A percentile compares a stretch with the other conserved stretches of the same genome.
Conservation (phyloP, 768 basidiomycete species). For the Sarcomyxa edulis region DNA sequence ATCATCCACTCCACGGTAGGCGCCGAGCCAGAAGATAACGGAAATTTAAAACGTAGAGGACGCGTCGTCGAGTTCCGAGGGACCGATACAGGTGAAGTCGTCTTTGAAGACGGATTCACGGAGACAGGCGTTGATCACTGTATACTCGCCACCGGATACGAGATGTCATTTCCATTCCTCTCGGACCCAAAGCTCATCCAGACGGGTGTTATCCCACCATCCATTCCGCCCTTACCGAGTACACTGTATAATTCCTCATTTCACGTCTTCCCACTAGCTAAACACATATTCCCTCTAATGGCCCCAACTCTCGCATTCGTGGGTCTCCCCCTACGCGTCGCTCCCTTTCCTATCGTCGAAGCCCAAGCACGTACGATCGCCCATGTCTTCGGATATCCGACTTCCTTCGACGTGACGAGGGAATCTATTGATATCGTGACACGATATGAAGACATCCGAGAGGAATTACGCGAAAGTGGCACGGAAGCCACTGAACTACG, state of each 20-base stretch:
- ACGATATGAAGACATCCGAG: constrained; percentile 39
- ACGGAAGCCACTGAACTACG: constrained; percentile 16
- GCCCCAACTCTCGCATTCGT: constrained; percentile 54
- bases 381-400: constrained; percentile 47
- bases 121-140: constrained; percentile 55
- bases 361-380: constrained; percentile 66
- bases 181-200: constrained; percentile 24
- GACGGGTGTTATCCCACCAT: constrained; percentile 29
- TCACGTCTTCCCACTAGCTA: constrained; percentile 66
- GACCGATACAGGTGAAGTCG: constrained; percentile 29
- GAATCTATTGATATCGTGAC: constrained; percentile 46
- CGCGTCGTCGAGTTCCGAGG: constrained; percentile 32
- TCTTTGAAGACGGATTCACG: constrained; percentile 53
- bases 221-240: constrained; percentile 41
- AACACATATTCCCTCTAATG: constrained; percentile 64
- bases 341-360: constrained; percentile 76
- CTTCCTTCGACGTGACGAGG: constrained; percentile 37
- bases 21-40: constrained; percentile 22
- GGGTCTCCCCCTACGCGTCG: constrained; percentile 51
- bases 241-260: constrained; percentile 60
- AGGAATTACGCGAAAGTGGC: constrained; percentile 18
- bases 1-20: constrained; percentile 55
- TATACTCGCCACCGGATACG: constrained; percentile 76
- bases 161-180: constrained; percentile 62
- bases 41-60: constrained; percentile 34